These are phyloP conservation scores for Bocquillonia castaneifolia DNA, from an alignment of 441 rosid species.

Conservation along the genomic window DNA sequence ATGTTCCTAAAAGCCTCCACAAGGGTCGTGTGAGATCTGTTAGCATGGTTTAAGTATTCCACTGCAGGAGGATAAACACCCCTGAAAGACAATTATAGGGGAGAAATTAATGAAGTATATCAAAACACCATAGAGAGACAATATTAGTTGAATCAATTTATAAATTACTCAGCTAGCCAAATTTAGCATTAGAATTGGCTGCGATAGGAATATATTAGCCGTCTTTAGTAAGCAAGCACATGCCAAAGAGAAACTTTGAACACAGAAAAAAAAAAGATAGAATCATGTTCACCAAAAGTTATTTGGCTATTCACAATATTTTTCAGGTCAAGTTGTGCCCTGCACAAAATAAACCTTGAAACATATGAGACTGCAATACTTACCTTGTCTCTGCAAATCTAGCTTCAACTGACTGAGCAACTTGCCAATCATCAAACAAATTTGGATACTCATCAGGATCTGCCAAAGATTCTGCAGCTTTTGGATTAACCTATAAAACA, in stretches of 20 bases:
- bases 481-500: conserved; percentile 70
- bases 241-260: not conserved
- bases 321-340: not conserved
- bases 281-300: conserved; percentile 1
- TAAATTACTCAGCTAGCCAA: not conserved
- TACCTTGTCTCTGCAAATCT: conserved; percentile 76
- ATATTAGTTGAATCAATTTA: not conserved
- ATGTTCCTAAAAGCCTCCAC: conserved; percentile 81
- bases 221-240: not conserved
- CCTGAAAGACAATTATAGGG: conserved; percentile 41
- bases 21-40: conserved; percentile 58
- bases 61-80: conserved; percentile 59
- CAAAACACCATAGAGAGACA: not conserved
- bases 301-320: not conserved
- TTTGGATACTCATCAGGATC: conserved; percentile 96
- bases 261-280: not conserved
- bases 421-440: conserved; percentile 98
- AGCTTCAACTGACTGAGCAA: conserved; percentile 73
- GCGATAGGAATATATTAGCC: not conserved
- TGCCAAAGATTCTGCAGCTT: conserved; percentile 98
- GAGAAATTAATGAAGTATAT: conserved; percentile 15
- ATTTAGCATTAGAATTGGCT: not conserved
- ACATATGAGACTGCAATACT: conserved; percentile 6
- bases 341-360: not conserved
- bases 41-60: conserved; percentile 53